phyloP scores from a whole-genome alignment of 2,329 filamentous ascomycete genomes.

The Trichoderma hamatum region DNA sequence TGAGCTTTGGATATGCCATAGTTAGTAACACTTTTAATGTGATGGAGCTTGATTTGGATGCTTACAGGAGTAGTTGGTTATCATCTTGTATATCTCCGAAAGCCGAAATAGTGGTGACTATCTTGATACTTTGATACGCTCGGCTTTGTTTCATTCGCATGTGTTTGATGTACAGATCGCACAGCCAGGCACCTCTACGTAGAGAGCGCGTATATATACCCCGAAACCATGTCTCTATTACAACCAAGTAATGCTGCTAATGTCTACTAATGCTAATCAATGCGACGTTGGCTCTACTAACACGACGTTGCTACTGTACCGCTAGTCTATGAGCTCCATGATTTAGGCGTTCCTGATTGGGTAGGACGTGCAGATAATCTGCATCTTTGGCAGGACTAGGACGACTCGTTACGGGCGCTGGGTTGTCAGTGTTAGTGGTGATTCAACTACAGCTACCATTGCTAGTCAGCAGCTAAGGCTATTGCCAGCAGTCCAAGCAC shows the following conservation, averaged over 20 bases:
- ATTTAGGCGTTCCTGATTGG: neutral
- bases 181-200: no score
- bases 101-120: neutral
- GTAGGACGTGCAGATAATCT: neutral
- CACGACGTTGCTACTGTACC: neutral
- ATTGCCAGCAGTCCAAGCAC: neutral
- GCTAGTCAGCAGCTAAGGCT: neutral
- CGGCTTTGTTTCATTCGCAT: neutral
- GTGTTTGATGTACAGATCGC: neutral
- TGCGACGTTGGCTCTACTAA: neutral
- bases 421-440: neutral
- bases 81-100: neutral
- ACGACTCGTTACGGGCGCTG: neutral
- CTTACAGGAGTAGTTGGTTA: neutral
- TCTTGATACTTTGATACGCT: no score
- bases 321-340: neutral
- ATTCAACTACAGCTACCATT: neutral
- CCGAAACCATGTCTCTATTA: no score
- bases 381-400: neutral
- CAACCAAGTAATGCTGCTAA: neutral
- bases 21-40: neutral
- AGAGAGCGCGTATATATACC: no score
- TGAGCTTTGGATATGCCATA: slow-evolving; percentile 6
- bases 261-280: neutral
- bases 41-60: neutral